Evolutionary conservation across 169 alveolate species (phyloP).

Genomic region (Eimeria necatrix): DNA sequence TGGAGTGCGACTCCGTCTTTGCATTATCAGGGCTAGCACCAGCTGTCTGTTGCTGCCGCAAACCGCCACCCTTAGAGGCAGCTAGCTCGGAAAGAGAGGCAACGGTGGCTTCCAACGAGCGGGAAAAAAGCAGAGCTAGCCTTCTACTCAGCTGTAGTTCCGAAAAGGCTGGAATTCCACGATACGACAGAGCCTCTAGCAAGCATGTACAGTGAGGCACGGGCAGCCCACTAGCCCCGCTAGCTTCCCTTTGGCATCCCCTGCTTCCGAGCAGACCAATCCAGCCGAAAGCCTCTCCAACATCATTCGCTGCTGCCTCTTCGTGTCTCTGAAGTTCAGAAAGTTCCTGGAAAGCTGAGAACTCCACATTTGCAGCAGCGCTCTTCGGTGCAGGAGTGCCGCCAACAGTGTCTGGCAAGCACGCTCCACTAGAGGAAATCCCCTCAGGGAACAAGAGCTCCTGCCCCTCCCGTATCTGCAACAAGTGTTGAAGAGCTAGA

Average conservation of each 20-base stretch:
- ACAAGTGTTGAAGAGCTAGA: conserved; percentile 32
- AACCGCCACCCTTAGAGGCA: not conserved
- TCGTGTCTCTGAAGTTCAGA: not conserved
- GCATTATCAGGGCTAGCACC: not conserved
- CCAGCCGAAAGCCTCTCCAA: not conserved
- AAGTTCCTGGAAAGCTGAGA: not conserved
- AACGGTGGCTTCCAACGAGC: not conserved
- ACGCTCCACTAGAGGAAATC: not conserved
- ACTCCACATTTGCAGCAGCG: not conserved
- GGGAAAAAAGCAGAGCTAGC: conserved; percentile 1
- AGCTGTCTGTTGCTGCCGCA: not conserved
- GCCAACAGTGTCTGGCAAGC: not conserved
- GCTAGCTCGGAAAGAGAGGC: not conserved
- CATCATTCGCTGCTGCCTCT: not conserved
- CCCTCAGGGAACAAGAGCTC: conserved; percentile 40
- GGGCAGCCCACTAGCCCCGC: conserved; percentile 17
- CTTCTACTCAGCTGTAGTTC: conserved; percentile 21
- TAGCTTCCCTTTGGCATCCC: not conserved
- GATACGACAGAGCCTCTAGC: conserved; percentile 30
- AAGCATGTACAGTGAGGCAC: not conserved
- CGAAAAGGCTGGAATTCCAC: conserved; percentile 21
- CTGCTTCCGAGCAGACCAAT: not conserved
- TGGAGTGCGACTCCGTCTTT: not conserved
- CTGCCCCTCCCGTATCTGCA: conserved; percentile 54
- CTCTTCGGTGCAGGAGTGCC: not conserved